These are phyloP conservation scores for Atkinsonella hypoxylon DNA, from an alignment of 2,329 filamentous ascomycete species.

Conservation along the genomic window DNA sequence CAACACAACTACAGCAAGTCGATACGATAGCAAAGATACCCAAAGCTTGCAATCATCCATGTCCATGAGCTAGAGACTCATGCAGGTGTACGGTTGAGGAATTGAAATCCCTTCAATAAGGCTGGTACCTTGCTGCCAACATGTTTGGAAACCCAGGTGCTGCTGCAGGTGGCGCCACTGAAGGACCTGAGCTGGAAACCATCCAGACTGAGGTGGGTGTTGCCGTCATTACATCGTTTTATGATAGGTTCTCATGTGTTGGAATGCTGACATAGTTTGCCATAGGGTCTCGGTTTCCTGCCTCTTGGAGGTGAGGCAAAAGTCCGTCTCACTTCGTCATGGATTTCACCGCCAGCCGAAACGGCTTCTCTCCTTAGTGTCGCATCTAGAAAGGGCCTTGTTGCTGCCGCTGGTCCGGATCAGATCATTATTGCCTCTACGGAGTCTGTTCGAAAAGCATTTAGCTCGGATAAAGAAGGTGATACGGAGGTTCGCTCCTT, in stretches of 20 bases:
- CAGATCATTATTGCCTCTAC: slow-evolving; percentile 65
- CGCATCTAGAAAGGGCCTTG: slow-evolving; percentile 64
- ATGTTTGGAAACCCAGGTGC: slow-evolving; percentile 47
- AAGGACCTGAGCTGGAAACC: slow-evolving; percentile 58
- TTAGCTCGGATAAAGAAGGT: slow-evolving; percentile 45
- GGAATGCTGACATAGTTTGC: background rate
- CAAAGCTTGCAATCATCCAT: background rate
- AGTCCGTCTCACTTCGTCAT: slow-evolving; percentile 66
- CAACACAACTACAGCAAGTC: background rate
- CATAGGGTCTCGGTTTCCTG: slow-evolving; percentile 65
- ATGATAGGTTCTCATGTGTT: background rate
- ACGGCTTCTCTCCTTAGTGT: slow-evolving; percentile 77
- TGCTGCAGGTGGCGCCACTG: slow-evolving; percentile 28
- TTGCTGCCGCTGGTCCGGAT: slow-evolving; percentile 81
- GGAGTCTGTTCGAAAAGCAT: slow-evolving; percentile 64
- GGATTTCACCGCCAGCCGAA: slow-evolving; percentile 63
- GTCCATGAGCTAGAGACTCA: background rate
- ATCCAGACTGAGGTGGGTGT: slow-evolving; percentile 66
- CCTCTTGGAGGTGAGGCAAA: slow-evolving; percentile 71
- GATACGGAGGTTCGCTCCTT: slow-evolving; percentile 59
- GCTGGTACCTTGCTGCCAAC: slow-evolving; percentile 26
- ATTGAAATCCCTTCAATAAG: slow-evolving; percentile 13
- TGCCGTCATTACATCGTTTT: background rate
- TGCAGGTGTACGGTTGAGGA: slow-evolving; percentile 12
- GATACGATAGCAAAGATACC: background rate